Percentiles rank a stretch among this genome's conserved stretches.
Evolutionary conservation across 352 stramenopile genomes (phyloP).

Genomic region (Phytophthora foliorum): DNA sequence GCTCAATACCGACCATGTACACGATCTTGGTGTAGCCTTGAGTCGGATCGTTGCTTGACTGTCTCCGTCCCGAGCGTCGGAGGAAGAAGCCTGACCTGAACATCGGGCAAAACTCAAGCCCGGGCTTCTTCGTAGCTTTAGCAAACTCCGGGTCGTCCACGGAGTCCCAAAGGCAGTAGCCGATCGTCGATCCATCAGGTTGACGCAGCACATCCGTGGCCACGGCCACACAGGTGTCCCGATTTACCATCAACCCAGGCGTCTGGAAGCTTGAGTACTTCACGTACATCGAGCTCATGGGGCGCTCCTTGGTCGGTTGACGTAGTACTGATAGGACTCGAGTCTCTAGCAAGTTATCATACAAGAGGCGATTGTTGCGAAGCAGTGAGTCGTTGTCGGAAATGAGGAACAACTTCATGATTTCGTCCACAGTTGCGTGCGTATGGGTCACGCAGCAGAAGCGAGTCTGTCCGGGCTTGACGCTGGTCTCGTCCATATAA

Average conservation of each 20-base stretch:
- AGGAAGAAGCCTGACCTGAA: slow-evolving; percentile 67
- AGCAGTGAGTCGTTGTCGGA: slow-evolving; percentile 47
- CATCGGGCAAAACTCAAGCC: slow-evolving; percentile 41
- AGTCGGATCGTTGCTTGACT: slow-evolving; percentile 9
- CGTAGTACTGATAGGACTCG: slow-evolving; percentile 52
- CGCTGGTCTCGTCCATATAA: slow-evolving; percentile 56
- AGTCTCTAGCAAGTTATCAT: slow-evolving; percentile 58
- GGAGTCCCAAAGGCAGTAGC: slow-evolving; percentile 74
- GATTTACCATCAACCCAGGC: slow-evolving; percentile 49
- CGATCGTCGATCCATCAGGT: slow-evolving; percentile 55
- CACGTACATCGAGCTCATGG: slow-evolving; percentile 51
- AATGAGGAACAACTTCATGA: slow-evolving; percentile 64
- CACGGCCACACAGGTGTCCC: slow-evolving; percentile 43
- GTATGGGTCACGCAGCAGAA: slow-evolving; percentile 67
- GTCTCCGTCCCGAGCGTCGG: slow-evolving; percentile 30
- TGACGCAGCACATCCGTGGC: slow-evolving; percentile 49
- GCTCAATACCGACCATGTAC: slow-evolving; percentile 61
- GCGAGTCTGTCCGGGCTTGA: slow-evolving; percentile 49
- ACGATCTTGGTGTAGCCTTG: slow-evolving; percentile 62
- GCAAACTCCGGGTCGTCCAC: slow-evolving; percentile 50
- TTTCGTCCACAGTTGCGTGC: slow-evolving; percentile 42
- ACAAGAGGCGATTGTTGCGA: slow-evolving; percentile 56
- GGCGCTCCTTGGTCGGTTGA: slow-evolving; percentile 40
- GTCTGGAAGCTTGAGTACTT: slow-evolving; percentile 46
- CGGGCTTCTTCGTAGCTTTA: slow-evolving; percentile 19